A percentile compares a stretch with the other conserved stretches of the same genome.
Conservation (phyloP, 2,329 filamentous ascomycete species). For the Aquanectria penicillioides region DNA sequence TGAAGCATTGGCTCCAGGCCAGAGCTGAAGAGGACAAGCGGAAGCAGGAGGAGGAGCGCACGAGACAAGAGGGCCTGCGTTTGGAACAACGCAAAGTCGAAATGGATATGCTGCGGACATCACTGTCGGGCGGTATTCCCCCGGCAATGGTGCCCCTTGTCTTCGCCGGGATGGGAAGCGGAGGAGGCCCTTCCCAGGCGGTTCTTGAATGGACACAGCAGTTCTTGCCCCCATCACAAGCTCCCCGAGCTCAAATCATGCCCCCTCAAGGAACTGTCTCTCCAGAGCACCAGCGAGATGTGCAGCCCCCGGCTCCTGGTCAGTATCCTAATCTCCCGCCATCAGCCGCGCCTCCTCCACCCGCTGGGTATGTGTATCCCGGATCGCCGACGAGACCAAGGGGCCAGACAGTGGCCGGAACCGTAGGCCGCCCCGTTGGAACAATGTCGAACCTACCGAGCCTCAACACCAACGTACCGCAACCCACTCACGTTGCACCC, state of each 20-base stretch:
- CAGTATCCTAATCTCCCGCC: conserved; percentile 52
- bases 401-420: conserved; percentile 59
- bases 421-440: conserved; percentile 52
- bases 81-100: conserved; percentile 79
- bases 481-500: conserved; percentile 40
- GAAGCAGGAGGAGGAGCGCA: conserved; percentile 79
- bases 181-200: conserved; percentile 67
- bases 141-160: conserved; percentile 79
- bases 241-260: conserved; percentile 61
- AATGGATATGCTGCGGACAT: conserved; percentile 76
- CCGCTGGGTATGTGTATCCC: conserved; percentile 57
- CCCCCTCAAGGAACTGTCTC: conserved; percentile 60
- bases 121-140: conserved; percentile 75
- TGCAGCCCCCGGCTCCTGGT: conserved; percentile 54
- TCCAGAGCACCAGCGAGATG: conserved; percentile 66
- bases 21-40: conserved; percentile 79
- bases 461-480: conserved; percentile 57
- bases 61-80: conserved; percentile 70
- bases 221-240: conserved; percentile 63
- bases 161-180: conserved; percentile 74
- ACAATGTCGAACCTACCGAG: conserved; percentile 54
- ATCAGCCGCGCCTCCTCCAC: conserved; percentile 48
- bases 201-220: conserved; percentile 76
- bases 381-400: conserved; percentile 61
- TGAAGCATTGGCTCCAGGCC: conserved; percentile 76